Evolutionary conservation across 1,284 basidiomycete species (phyloP), one percentile per base, ranked within the genome.

Genomic region (Entoloma clypeatum): DNA sequence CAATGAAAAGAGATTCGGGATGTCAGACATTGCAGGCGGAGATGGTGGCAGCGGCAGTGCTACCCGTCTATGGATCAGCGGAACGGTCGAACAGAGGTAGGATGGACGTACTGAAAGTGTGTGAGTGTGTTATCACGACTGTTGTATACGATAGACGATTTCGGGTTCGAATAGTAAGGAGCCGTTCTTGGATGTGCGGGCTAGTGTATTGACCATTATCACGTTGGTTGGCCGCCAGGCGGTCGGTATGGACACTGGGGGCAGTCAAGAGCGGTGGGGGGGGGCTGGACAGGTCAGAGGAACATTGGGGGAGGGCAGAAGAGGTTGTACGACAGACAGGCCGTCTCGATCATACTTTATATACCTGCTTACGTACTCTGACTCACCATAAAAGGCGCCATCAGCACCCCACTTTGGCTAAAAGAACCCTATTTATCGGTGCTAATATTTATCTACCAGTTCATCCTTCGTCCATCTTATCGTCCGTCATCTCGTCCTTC

Each of bases 141-240:
- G 39, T 70, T 79, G 77, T 88, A 88, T 88, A 63, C 85, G 85
- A 67, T 86, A 78, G 62, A 87, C 85, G 64, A 86, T 81, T 68
- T 82, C 79, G 49, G 85, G 85, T 71, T 86, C 85, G 64, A 88
- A 88, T 59, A 87, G 77, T 50, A 86, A 74, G 63, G 83, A 81
- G 71, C 85, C 84, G 82, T 85, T 81, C 74, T 79, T 83, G 61
- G 81, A 81, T 67, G 72, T 80, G 56, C 81, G 83, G 60, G 77
- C 69, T 61, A 78, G 76, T 78, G 79, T 84, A 71, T 85, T 80
- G 71, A 86, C 81, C 84, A 87, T 87, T 72, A 72, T 85, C 71
- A 71, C 61, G 65, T 61, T 49, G 35, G 56, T 56, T 54, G 56
- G 51, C 58, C 59, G 66, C 67, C 67, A 64, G 65, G 61, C 58